phyloP scores from a whole-genome alignment of 73 alveolate species.

The Paramecium sonneborni region DNA sequence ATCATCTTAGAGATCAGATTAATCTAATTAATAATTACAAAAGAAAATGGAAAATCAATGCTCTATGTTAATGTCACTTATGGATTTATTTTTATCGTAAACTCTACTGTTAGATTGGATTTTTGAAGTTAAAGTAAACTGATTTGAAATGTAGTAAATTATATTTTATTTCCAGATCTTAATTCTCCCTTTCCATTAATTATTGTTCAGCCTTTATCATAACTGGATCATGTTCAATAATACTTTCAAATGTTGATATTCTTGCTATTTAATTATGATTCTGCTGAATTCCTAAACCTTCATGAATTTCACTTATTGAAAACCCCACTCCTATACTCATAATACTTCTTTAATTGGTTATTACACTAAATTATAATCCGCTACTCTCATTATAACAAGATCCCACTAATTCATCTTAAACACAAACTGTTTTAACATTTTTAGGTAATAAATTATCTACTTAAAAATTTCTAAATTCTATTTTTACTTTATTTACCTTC shows the following conservation, averaged over 20 bases:
- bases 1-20: neutral
- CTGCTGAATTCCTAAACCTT: neutral
- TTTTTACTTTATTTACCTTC: neutral
- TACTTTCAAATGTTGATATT: neutral
- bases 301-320: neutral
- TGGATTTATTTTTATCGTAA: neutral
- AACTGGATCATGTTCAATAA: neutral
- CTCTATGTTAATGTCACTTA: neutral
- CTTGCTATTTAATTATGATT: neutral
- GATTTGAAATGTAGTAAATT: slow-evolving; percentile 20
- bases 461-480: neutral
- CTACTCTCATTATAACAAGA: neutral
- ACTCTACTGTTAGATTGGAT: neutral
- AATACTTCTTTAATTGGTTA: neutral
- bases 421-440: neutral
- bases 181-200: slow-evolving; percentile 1
- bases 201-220: neutral
- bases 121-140: neutral
- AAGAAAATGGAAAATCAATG: neutral
- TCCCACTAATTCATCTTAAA: neutral
- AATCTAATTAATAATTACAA: neutral
- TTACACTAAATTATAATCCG: neutral
- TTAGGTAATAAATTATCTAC: neutral
- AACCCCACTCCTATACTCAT: neutral
- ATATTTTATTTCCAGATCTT: slow-evolving; percentile 31